Percentiles rank a stretch among this genome's conserved stretches.
These are phyloP conservation scores for Lichtheimia corymbifera DNA, from an alignment of 371 early-diverging fungal species.

Conservation along the genomic window DNA sequence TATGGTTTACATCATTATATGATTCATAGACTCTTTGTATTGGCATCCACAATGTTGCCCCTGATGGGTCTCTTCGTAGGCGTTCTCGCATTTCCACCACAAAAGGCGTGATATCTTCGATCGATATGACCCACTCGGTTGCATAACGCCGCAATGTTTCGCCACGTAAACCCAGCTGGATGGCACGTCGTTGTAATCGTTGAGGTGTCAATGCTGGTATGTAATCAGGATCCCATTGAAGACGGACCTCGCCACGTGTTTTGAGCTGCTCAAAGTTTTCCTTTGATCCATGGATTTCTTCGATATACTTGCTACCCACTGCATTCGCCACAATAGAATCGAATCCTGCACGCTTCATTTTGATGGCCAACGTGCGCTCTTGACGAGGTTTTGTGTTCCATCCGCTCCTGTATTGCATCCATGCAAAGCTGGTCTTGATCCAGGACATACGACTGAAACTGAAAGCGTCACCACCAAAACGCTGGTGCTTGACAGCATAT, in stretches of 20 bases:
- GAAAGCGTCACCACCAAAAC: constrained; percentile 25
- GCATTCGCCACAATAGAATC: constrained; percentile 25
- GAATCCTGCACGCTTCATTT: constrained; percentile 25
- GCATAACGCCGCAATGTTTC: constrained; percentile 19
- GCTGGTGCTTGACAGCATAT: constrained; percentile 27
- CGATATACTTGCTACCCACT: constrained; percentile 6
- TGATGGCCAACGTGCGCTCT: constrained; percentile 38
- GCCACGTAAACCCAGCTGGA: constrained; percentile 39
- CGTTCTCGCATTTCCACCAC: constrained; percentile 22
- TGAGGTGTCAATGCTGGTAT: constrained; percentile 14
- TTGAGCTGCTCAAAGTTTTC: constrained; percentile 15
- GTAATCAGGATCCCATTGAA: constrained; percentile 55
- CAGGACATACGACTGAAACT: constrained; percentile 41
- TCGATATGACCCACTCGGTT: constrained; percentile 27
- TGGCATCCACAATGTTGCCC: constrained; percentile 8
- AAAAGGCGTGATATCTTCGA: constrained; percentile 41
- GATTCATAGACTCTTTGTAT: constrained; percentile 12
- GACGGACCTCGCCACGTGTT: constrained; percentile 20
- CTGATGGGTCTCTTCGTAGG: background rate
- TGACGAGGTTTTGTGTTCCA: constrained; percentile 40
- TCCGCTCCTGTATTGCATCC: constrained; percentile 51
- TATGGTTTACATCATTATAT: too few species aligned
- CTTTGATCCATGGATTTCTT: constrained; percentile 4
- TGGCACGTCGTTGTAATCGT: constrained; percentile 23
- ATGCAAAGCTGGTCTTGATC: constrained; percentile 48